These are phyloP conservation scores for Sungouiozyma ichnusensis DNA, from an alignment of 805 yeast species.

Conservation along the genomic window DNA sequence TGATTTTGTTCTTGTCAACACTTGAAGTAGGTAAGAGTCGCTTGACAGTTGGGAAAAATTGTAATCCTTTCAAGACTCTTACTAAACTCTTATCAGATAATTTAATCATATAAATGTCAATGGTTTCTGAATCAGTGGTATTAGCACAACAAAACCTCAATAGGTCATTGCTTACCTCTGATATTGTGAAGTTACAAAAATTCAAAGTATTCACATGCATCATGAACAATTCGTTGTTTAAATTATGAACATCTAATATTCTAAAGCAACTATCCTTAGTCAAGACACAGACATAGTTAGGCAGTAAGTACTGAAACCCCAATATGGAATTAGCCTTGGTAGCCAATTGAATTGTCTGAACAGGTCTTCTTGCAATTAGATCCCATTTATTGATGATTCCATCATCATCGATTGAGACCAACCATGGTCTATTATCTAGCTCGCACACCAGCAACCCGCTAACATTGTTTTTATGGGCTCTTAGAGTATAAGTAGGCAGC, in stretches of 20 bases:
- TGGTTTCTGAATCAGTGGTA: constrained; percentile 21
- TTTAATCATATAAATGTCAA: constrained; percentile 19
- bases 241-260: constrained; percentile 5
- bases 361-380: constrained; percentile 21
- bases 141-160: constrained; percentile 22
- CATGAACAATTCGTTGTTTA: constrained; percentile 9
- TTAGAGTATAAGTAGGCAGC: constrained; percentile 5
- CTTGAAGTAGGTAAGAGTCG: constrained; percentile 1
- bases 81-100: constrained; percentile 12
- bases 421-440: constrained; percentile 5
- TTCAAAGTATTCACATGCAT: constrained; percentile 27
- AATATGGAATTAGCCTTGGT: constrained; percentile 10
- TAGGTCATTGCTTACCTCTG: neutral
- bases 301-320: constrained; percentile 8
- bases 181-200: constrained; percentile 22
- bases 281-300: constrained; percentile 10
- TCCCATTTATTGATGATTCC: constrained; percentile 24
- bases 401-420: constrained; percentile 21
- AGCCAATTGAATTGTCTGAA: constrained; percentile 4
- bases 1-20: neutral
- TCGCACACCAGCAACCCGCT: constrained; percentile 2
- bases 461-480: constrained; percentile 6
- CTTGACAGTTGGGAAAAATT: constrained; percentile 11
- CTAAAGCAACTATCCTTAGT: constrained; percentile 22
- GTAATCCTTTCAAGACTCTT: constrained; percentile 14